Percentiles rank a stretch among this genome's conserved stretches.
These are phyloP conservation scores for Colletotrichum lupini DNA, from an alignment of 2,329 filamentous ascomycete species.

Conservation along the genomic window DNA sequence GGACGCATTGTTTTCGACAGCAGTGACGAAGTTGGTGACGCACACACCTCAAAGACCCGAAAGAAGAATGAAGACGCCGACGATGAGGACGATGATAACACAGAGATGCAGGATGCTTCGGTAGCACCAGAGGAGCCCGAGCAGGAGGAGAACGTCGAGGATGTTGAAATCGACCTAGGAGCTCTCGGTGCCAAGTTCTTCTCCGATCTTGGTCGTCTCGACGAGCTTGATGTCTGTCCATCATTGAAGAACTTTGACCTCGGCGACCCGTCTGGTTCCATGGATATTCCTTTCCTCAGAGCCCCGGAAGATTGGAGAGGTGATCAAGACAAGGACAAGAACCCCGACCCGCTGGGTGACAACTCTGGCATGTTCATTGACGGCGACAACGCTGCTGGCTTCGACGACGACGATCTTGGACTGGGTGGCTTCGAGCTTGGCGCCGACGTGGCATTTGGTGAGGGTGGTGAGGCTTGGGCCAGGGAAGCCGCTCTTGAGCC, in stretches of 20 bases:
- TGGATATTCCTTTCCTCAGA: slow-evolving; percentile 93
- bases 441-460: slow-evolving; percentile 85
- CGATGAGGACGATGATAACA: slow-evolving; percentile 51
- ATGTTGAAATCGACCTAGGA: slow-evolving; percentile 81
- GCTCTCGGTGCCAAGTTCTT: slow-evolving; percentile 86
- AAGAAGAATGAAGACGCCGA: slow-evolving; percentile 50
- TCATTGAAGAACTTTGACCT: slow-evolving; percentile 95
- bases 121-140: slow-evolving; percentile 38
- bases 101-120: slow-evolving; percentile 48
- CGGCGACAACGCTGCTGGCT: slow-evolving; percentile 84
- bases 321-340: slow-evolving; percentile 73
- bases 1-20: slow-evolving; percentile 98
- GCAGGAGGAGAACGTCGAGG: slow-evolving; percentile 55
- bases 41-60: slow-evolving; percentile 52
- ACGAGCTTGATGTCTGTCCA: slow-evolving; percentile 91
- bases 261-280: slow-evolving; percentile 83
- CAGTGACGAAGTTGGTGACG: slow-evolving; percentile 82
- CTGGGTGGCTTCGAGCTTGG: slow-evolving; percentile 78
- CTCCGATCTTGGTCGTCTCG: slow-evolving; percentile 79
- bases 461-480: slow-evolving; percentile 96
- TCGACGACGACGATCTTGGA: slow-evolving; percentile 73
- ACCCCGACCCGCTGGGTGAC: slow-evolving; percentile 66
- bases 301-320: slow-evolving; percentile 87
- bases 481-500: slow-evolving; percentile 87
- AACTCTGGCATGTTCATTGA: slow-evolving; percentile 87